Evolutionary conservation across 345 rosid genomes (phyloP).

Genomic region (Hibiscus tridactylites): DNA sequence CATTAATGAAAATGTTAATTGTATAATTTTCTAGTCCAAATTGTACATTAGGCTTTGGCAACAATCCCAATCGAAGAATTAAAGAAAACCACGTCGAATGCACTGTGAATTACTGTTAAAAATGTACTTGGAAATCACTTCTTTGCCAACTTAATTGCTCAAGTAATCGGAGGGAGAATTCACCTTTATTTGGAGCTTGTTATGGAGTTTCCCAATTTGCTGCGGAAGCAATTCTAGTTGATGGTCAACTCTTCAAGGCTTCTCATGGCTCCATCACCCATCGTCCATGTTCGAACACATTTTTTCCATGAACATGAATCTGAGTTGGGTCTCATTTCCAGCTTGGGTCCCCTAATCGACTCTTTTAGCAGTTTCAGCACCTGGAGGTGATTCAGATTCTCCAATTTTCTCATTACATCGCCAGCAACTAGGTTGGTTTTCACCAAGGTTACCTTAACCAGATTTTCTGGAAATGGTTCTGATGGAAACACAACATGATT

Average conservation of each 20-base stretch:
- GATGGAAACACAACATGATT: not conserved
- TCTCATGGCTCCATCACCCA: not conserved
- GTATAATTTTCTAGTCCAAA: too few relatives aligned
- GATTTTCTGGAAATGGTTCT: not conserved
- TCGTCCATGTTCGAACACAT: not conserved
- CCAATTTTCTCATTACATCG: not conserved
- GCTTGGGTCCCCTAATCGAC: not conserved
- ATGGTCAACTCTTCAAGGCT: constrained; percentile 3
- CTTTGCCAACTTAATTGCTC: not conserved
- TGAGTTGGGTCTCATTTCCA: not conserved
- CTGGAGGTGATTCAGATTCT: not conserved
- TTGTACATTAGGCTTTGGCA: too few relatives aligned
- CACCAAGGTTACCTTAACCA: not conserved
- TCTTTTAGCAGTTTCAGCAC: not conserved
- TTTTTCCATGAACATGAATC: constrained; percentile 2
- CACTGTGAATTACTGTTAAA: not conserved
- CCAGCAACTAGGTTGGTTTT: not conserved
- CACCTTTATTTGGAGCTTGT: not conserved
- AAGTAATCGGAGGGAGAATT: not conserved
- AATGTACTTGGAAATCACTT: not conserved
- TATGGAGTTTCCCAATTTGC: not conserved
- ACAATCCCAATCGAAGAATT: too few relatives aligned
- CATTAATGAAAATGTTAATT: too few relatives aligned
- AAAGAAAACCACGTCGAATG: too few relatives aligned
- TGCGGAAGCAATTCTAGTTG: not conserved